phyloP scores from a whole-genome alignment of 129 eudicot species.

The Artemisia tridentata region DNA sequence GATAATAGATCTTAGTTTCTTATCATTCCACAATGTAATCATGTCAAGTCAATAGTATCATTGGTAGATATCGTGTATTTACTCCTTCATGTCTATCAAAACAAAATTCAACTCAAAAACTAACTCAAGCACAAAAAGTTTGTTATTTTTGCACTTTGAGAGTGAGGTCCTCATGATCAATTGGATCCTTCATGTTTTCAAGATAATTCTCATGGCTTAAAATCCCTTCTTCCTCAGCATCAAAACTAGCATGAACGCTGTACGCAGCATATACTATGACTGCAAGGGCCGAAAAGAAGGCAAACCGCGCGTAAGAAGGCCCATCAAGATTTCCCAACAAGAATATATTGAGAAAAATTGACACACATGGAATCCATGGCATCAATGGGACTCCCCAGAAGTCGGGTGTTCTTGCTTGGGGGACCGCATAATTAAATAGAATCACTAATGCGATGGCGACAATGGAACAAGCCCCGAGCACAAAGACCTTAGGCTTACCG shows the following conservation, averaged over 20 bases:
- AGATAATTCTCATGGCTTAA: conserved; percentile 41
- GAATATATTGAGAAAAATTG: conserved; percentile 80
- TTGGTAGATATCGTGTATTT: conserved; percentile 10
- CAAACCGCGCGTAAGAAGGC: conserved; percentile 77
- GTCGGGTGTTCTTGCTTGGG: conserved; percentile 78
- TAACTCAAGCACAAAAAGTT: conserved; percentile 1
- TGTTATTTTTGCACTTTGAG: conserved; percentile 38
- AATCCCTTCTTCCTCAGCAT: conserved; percentile 71
- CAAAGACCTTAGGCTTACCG: conserved; percentile 67
- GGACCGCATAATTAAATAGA: conserved; percentile 66
- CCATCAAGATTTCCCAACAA: conserved; percentile 78
- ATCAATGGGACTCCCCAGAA: conserved; percentile 96
- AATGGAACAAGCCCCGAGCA: conserved; percentile 67
- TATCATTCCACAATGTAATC: background rate
- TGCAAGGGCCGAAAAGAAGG: conserved; percentile 64
- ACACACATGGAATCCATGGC: conserved; percentile 91
- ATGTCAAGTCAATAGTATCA: conserved; percentile 14
- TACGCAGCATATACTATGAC: conserved; percentile 70
- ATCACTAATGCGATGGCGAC: conserved; percentile 52
- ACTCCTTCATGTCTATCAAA: conserved; percentile 2
- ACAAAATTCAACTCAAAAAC: conserved; percentile 15
- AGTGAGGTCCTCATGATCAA: conserved; percentile 26
- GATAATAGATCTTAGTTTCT: background rate
- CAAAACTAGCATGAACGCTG: conserved; percentile 97
- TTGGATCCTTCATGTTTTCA: conserved; percentile 36